Evolutionary conservation across 306 rosid genomes (phyloP).

Genomic region (Rubus idaeus): DNA sequence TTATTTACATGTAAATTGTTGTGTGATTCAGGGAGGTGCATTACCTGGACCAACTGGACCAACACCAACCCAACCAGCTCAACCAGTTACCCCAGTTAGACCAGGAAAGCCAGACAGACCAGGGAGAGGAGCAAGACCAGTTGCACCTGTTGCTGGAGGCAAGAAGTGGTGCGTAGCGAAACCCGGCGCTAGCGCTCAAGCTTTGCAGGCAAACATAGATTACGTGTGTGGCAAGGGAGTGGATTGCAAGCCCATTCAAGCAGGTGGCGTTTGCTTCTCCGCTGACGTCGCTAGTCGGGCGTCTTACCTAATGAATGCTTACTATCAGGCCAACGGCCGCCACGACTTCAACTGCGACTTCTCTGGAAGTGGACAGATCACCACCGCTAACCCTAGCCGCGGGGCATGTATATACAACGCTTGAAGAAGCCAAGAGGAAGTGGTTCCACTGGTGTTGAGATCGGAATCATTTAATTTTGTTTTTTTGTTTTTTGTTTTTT

Average conservation of each 20-base stretch:
- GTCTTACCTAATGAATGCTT: conserved; percentile 74
- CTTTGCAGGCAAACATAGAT: conserved; percentile 61
- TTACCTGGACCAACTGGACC: background rate
- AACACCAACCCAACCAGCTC: background rate
- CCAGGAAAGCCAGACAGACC: background rate
- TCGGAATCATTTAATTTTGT: background rate
- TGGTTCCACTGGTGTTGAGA: background rate
- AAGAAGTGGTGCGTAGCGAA: conserved; percentile 69
- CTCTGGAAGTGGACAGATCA: conserved; percentile 40
- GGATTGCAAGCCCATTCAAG: conserved; percentile 62
- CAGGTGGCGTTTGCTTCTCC: conserved; percentile 62
- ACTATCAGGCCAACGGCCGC: conserved; percentile 56
- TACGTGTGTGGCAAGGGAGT: conserved; percentile 60
- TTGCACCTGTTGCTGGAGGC: conserved; percentile 19
- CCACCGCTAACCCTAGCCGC: conserved; percentile 55
- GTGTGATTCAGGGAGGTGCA: conserved; percentile 15
- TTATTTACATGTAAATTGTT: background rate
- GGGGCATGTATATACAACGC: conserved; percentile 10
- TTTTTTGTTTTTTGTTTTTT: background rate
- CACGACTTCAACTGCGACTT: conserved; percentile 66
- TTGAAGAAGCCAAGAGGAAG: background rate
- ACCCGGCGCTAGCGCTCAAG: conserved; percentile 36
- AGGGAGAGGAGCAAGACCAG: conserved; percentile 1
- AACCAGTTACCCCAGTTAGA: background rate
- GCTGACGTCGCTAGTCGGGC: conserved; percentile 48